Evolutionary conservation across 2,329 filamentous ascomycete genomes (phyloP), one percentile per base, ranked within the genome.

Genomic region (Phaeosphaeria sp.): DNA sequence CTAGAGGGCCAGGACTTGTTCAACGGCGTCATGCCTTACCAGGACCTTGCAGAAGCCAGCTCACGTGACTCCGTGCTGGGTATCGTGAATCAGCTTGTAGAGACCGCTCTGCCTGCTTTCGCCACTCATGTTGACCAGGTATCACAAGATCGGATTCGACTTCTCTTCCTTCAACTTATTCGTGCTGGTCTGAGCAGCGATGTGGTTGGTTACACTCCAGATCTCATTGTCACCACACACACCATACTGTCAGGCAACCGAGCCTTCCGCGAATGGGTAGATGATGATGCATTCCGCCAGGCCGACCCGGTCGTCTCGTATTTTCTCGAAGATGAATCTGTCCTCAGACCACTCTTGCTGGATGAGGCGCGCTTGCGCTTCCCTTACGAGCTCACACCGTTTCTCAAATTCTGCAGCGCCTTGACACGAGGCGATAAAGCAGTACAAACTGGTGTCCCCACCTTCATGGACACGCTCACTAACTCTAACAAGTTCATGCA

Each of bases 311-410:
- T 85, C 67, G 75, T 79, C n/a, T 75, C 77, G n/a, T 78, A 79
- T 20, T 86, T 90, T 61, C 77, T 89, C 22, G 77, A 82, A 18
- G 86, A 91, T 61, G 74, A 81, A 20, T 70, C 74, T 33, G 60
- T 81, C 6, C 76, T 92, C 18, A 82, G 90, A 69, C 82, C 80
- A 25, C 75, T 77, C 18, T 77, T 90, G 60, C 86, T 96, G 30
- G 81, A 86, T 49, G 86, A 91, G 72, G 88, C 93, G 6, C 84
- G 89, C 44, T 85, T 86, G 59, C 88, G 94, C 54, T 97, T 93
- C 72, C 94, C 94, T 0, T 94, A 91, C 75, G 94, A 97, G 77
- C 89, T 91, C 47, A 77, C 88, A 2, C 92, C 93, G 0, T 92
- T 97, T 67, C 78, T 96, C 59, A 87, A 85, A 52, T 80, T 96